Base-by-base conservation (phyloP, 805 yeast genomes). In the Kodamaea laetipori region DNA sequence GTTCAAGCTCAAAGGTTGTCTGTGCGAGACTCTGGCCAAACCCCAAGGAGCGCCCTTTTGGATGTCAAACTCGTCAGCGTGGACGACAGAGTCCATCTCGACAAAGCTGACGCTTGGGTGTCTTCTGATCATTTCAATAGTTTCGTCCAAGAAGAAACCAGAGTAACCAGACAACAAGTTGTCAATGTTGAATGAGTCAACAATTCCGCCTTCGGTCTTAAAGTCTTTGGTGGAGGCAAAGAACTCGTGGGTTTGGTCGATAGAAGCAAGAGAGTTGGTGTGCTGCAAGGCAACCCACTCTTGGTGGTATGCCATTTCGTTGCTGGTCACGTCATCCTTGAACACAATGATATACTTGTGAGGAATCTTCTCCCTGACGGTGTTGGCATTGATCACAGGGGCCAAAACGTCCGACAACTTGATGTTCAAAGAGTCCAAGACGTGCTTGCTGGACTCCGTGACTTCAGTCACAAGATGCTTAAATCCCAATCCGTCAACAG, bases 1-100 rank as follows among this genome's bases (percentile, higher is more conserved):
- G 46, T 83, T 83, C 49, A 85, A 73, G 50, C 81, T 78, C 58
- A 84, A 73, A 12, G 82, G 74, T 45, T 81, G 78, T 66, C 90
- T 79, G 69, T 89, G 96, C 18, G 96, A 86, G 48, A 90, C 80
- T 74, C 97, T 80, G 18, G 95, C 86, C 50, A 90, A 77, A 56
- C 97, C 97, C 97, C 97, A 90, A 37, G 96, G 95, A 21, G 96
- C 90, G 49, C 90, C 90, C 51, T 78, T 77, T 70, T 89, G 94
- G 47, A 79, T 76, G 48, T 81, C 78, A 41, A 81, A 75, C 54
- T 80, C 83, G 41, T 69, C 71, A 21, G 89, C 80, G 49, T 73
- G 68, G 43, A 88, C 96, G 49, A 73, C 65, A 1, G 90, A 82
- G 60, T 88, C 96, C 56, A 72, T 67, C 71, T 88, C 96, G 47